Conservation (phyloP, 2,329 filamentous ascomycete genomes). For the Capronia epimyces region DNA sequence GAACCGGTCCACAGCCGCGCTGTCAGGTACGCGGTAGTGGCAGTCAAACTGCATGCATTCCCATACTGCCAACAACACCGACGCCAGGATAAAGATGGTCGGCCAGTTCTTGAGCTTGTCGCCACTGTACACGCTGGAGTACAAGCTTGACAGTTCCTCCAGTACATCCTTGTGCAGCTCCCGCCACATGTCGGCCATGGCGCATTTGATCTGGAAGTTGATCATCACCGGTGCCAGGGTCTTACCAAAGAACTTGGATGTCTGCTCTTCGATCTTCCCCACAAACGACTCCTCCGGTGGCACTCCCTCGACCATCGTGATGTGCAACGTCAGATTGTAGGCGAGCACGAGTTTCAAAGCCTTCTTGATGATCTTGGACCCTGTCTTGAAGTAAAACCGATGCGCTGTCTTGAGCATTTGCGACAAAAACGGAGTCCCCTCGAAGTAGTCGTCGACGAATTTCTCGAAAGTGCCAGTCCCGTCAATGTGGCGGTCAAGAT, state of each 20-base stretch:
- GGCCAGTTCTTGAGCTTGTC: conserved; percentile 99
- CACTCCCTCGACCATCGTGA: conserved; percentile 88
- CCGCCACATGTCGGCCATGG: conserved; percentile 96
- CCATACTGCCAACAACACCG: conserved; percentile 89
- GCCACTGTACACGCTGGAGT: conserved; percentile 96
- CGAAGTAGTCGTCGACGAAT: conserved; percentile 93
- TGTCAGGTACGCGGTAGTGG: conserved; percentile 87
- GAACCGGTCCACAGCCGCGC: conserved; percentile 82
- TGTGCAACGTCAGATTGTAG: conserved; percentile 90
- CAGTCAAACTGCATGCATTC: conserved; percentile 99
- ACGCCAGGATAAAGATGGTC: conserved; percentile 95
- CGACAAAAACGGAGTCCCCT: conserved; percentile 89
- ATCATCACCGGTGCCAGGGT: conserved; percentile 95
- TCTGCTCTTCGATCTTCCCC: conserved; percentile 78
- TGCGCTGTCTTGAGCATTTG: conserved; percentile 95
- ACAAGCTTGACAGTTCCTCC: conserved; percentile 84
- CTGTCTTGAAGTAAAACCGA: conserved; percentile 84
- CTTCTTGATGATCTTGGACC: conserved; percentile 85
- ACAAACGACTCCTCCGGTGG: conserved; percentile 71
- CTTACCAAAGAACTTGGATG: conserved; percentile 83
- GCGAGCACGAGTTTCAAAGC: conserved; percentile 90
- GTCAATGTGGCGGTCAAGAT: conserved; percentile 92
- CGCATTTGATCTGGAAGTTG: conserved; percentile 98
- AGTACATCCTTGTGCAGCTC: conserved; percentile 94
- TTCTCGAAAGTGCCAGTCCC: conserved; percentile 82